Evolutionary conservation across 768 basidiomycete species (phyloP).

Genomic region (Macrocybe gigantea): DNA sequence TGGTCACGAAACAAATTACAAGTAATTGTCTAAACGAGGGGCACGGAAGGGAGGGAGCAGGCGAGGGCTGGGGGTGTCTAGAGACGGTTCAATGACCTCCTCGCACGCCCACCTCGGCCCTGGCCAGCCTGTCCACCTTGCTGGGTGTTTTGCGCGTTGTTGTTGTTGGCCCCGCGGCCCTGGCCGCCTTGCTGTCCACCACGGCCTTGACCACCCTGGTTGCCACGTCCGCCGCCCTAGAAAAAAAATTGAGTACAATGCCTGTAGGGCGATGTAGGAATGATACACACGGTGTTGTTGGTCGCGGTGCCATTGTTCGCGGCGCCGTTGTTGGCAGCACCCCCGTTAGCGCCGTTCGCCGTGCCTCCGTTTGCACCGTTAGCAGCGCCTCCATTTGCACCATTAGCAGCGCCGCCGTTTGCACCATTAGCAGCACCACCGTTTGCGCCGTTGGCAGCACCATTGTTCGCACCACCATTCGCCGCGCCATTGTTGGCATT

Average conservation of each 20-base stretch:
- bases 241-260: background rate
- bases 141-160: background rate
- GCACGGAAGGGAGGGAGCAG: no score
- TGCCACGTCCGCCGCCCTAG: background rate
- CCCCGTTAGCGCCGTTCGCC: constrained; percentile 6
- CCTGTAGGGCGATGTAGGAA: background rate
- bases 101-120: no score
- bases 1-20: no score
- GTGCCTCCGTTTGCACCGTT: constrained; percentile 3
- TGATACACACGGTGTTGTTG: background rate
- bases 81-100: no score
- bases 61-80: no score
- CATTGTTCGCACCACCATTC: constrained; percentile 4
- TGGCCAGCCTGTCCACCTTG: background rate
- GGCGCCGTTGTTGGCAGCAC: constrained; percentile 6
- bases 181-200: background rate
- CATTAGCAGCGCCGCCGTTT: constrained; percentile 4
- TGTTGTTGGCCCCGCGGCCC: background rate
- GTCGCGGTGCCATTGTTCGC: constrained; percentile 5
- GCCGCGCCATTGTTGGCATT: constrained; percentile 7
- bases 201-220: background rate
- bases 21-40: no score
- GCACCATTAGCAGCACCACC: constrained; percentile 4
- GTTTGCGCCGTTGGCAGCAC: background rate
- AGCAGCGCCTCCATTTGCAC: constrained; percentile 5